Percentiles rank a stretch among this genome's conserved stretches.
These are phyloP conservation scores for Uronychia binucleata DNA, from an alignment of 73 alveolate species.

Conservation along the genomic window DNA sequence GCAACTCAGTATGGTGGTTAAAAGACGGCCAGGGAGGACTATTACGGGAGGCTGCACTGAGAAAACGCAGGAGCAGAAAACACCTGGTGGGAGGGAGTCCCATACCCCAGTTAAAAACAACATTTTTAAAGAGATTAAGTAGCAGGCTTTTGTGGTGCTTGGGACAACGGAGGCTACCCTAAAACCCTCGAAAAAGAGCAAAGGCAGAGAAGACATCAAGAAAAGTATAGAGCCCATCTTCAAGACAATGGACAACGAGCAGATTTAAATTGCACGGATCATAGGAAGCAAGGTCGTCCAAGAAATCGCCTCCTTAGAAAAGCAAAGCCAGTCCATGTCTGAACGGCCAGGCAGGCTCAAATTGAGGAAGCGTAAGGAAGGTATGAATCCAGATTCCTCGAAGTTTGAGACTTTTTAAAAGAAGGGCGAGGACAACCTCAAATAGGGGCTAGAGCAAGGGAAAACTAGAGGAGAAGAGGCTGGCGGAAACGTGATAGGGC, in stretches of 20 bases:
- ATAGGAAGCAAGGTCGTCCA: background rate
- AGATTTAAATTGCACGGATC: background rate
- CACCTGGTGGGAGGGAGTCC: background rate
- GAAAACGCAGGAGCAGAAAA: background rate
- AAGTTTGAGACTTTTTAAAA: too few relatives aligned
- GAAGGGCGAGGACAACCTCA: background rate
- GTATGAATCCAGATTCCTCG: background rate
- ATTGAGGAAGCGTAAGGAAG: too few relatives aligned
- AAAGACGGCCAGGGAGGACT: too few relatives aligned
- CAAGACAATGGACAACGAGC: background rate
- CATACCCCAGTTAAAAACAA: background rate
- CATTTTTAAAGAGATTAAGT: too few relatives aligned
- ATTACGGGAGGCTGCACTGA: background rate
- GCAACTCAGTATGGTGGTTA: too few relatives aligned
- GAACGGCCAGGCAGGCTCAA: background rate
- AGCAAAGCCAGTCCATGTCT: background rate
- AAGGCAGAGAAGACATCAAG: background rate
- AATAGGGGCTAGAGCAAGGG: too few relatives aligned
- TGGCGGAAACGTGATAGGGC: too few relatives aligned
- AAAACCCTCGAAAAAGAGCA: background rate
- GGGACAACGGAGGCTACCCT: too few relatives aligned
- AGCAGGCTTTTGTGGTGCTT: too few relatives aligned
- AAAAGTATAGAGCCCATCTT: background rate
- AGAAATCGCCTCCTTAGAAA: background rate
- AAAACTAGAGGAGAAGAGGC: too few relatives aligned